Base-by-base conservation (phyloP, 1,284 basidiomycete genomes). In the Puccinia coronata region DNA sequence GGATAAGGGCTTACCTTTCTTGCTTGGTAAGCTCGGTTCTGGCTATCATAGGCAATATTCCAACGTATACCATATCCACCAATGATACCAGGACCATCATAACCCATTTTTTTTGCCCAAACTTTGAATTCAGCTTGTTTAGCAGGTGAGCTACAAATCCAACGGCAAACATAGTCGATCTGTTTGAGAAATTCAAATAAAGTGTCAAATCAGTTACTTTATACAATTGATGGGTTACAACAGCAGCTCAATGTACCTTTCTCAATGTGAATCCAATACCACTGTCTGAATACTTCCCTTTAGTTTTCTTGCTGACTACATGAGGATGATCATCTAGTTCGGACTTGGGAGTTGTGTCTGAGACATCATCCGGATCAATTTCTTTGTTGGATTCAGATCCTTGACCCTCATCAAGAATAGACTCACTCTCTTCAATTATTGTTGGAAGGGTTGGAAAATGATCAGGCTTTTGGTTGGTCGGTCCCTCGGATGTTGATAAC, bases 101-200 rank as follows among this genome's bases (percentile, higher is more conserved):
- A 65, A 18, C 61, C 61, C 14, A 65, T 5, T n/a, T 43, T 65
- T 8, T 65, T 2, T 28, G 61, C 61, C 39, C 34, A 18, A n/a
- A 65, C 34, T 39, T 65, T 65, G 61, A 65, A 65, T n/a, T 65
- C 61, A 39, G 61, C 20, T 39, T 43, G 61, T 25, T 43, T 65
- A 8, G 61, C 61, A 9, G 61, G 34, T 6, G 61, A 39, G 61
- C 34, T 43, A 11, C 14, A 20, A 2, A 65, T 43, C 11, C 61
- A 6, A n/a, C 61, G 34, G 25, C 61, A 65, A 1, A 65, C 39
- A n/a, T 65, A 65, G 16, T 65, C 61, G 20, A 65, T 43, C 61
- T 65, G 23, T 5, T 39, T 39, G 61, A 28, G 18, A 53, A 4
- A 28, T 25, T 5, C 6, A n/a, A 57, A 23, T n/a, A 25, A 16